Percentiles rank a stretch among this genome's conserved stretches.
These are phyloP conservation scores for Penicillium sclerotigenum DNA, from an alignment of 2,329 filamentous ascomycete genomes.

Conservation along the genomic window DNA sequence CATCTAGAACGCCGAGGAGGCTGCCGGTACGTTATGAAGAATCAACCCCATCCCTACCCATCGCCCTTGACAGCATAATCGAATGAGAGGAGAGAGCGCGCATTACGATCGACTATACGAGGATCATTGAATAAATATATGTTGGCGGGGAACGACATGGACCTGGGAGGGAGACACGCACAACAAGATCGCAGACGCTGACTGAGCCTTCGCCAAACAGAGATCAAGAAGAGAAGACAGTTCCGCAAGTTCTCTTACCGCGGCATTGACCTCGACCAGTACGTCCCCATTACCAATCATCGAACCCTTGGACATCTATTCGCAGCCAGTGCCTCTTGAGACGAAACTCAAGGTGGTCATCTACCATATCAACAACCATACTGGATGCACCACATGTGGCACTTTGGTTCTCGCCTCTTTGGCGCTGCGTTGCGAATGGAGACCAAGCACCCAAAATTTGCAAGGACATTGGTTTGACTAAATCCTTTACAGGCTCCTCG, in stretches of 20 bases:
- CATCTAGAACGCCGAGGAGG: slow-evolving; percentile 86
- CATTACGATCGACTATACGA: slow-evolving; percentile 3
- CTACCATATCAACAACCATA: not conserved
- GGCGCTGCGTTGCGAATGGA: slow-evolving; percentile 3
- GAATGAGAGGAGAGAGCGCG: slow-evolving; percentile 5
- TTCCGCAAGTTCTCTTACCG: slow-evolving; percentile 99
- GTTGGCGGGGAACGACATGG: slow-evolving; percentile 15
- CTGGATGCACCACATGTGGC: not conserved
- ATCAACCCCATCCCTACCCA: slow-evolving; percentile 21
- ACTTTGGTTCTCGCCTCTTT: slow-evolving; percentile 6
- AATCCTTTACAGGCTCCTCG: slow-evolving; percentile 72
- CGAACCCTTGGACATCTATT: slow-evolving; percentile 7
- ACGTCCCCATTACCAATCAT: slow-evolving; percentile 49
- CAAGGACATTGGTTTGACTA: slow-evolving; percentile 23
- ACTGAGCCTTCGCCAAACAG: slow-evolving; percentile 48
- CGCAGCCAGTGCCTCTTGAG: slow-evolving; percentile 8
- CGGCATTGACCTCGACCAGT: slow-evolving; percentile 99
- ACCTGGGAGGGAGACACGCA: slow-evolving; percentile 15
- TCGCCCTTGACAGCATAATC: slow-evolving; percentile 11
- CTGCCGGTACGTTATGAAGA: slow-evolving; percentile 63
- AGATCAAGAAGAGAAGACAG: slow-evolving; percentile 99
- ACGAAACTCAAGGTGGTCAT: slow-evolving; percentile 7
- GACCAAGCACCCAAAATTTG: not conserved
- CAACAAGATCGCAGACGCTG: slow-evolving; percentile 26
- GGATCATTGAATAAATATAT: not conserved